These are phyloP conservation scores for Salmacisia buchloeana DNA, from an alignment of 1,284 basidiomycete genomes.

Conservation along the genomic window DNA sequence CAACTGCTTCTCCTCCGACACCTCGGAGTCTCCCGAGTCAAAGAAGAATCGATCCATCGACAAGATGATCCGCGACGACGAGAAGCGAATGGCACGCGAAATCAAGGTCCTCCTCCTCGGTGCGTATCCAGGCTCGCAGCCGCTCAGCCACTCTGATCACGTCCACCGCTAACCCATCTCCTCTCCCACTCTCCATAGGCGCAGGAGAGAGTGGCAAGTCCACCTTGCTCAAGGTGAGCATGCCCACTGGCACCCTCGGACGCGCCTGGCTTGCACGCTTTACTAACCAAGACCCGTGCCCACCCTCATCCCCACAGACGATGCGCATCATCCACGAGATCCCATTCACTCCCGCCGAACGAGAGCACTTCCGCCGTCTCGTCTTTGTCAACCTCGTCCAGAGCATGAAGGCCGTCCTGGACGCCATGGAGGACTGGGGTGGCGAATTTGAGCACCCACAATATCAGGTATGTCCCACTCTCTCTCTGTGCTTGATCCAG, in stretches of 20 bases:
- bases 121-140: constrained; percentile 7
- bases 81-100: constrained; percentile 29
- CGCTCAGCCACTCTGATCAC: neutral
- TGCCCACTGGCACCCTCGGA: neutral
- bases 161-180: neutral
- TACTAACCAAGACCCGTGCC: constrained; percentile 16
- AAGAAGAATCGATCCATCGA: constrained; percentile 25
- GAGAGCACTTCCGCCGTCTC: constrained; percentile 69
- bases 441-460: constrained; percentile 62
- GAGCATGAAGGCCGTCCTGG: constrained; percentile 74
- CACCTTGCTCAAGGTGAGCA: constrained; percentile 71
- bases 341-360: constrained; percentile 68
- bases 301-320: constrained; percentile 57
- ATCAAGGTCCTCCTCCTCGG: constrained; percentile 62
- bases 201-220: constrained; percentile 92
- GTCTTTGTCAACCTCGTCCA: constrained; percentile 84
- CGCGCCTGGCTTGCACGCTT: neutral
- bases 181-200: constrained; percentile 44
- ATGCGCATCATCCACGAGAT: constrained; percentile 80
- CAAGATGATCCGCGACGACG: constrained; percentile 32
- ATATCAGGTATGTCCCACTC: constrained; percentile 17
- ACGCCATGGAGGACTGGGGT: constrained; percentile 81
- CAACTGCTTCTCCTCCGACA: constrained; percentile 8
- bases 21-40: constrained; percentile 16
- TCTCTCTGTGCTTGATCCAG: neutral